Percentiles rank a stretch among this genome's conserved stretches.
Evolutionary conservation across 2,329 filamentous ascomycete species (phyloP).

Genomic region (Diaporthe sp.): DNA sequence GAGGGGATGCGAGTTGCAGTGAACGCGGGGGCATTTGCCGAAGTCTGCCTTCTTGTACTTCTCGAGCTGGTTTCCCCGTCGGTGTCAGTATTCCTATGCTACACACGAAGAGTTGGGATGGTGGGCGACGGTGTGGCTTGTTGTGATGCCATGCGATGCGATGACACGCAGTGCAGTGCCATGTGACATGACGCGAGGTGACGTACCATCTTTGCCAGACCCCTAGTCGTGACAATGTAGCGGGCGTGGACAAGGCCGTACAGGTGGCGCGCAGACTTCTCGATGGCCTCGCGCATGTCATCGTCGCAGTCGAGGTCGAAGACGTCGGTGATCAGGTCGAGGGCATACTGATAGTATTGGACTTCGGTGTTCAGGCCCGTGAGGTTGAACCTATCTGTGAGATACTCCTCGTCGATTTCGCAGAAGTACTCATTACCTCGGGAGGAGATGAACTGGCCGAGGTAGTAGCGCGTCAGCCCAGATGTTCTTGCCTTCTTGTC

Average conservation of each 20-base stretch:
- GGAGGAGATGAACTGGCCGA: constrained; percentile 90
- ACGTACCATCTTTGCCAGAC: constrained; percentile 93
- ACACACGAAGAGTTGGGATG: not conserved
- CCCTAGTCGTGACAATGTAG: constrained; percentile 96
- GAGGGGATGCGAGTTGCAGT: constrained; percentile 93
- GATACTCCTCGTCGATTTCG: constrained; percentile 99
- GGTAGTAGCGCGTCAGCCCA: constrained; percentile 32
- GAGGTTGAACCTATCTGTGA: constrained; percentile 97
- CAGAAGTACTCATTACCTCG: constrained; percentile 99
- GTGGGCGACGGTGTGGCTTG: not conserved
- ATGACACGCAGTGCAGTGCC: not conserved
- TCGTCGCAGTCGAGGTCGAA: constrained; percentile 99
- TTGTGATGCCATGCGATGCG: not conserved
- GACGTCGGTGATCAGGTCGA: constrained; percentile 97
- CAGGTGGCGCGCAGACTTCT: constrained; percentile 95
- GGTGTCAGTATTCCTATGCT: not conserved
- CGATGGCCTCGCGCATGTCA: constrained; percentile 97
- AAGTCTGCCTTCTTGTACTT: constrained; percentile 99
- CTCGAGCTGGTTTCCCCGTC: constrained; percentile 79
- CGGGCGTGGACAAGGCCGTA: constrained; percentile 97
- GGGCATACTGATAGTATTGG: constrained; percentile 98
- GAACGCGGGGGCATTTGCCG: constrained; percentile 96
- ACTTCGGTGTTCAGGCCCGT: constrained; percentile 98
- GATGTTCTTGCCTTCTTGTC: constrained; percentile 30
- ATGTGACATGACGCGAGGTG: constrained; percentile 4